Percentiles rank a stretch among this genome's conserved stretches.
Evolutionary conservation across 2,329 filamentous ascomycete species (phyloP).

Genomic region (Fusarium oxysporum): DNA sequence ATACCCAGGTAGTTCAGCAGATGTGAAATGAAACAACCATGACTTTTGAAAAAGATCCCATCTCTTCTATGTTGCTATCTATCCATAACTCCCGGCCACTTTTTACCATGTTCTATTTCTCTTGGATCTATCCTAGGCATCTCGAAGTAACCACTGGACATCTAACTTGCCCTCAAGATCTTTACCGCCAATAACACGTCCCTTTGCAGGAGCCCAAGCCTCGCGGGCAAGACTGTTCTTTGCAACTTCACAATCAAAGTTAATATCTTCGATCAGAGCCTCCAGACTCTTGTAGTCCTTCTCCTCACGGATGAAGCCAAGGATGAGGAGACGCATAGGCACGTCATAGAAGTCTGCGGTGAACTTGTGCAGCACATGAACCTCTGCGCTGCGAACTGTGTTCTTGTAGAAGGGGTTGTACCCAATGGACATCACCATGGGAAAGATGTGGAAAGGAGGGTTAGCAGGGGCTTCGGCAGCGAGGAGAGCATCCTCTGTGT

Average conservation of each 20-base stretch:
- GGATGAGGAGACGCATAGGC: conserved; percentile 80
- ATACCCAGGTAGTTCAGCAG: conserved; percentile 40
- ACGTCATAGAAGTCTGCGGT: conserved; percentile 85
- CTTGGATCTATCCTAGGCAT: conserved; percentile 22
- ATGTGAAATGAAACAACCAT: conserved; percentile 34
- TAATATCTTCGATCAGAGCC: conserved; percentile 87
- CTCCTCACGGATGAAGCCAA: conserved; percentile 91
- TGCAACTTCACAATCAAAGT: conserved; percentile 87
- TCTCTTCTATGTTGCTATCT: conserved; percentile 38
- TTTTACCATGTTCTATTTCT: conserved; percentile 15
- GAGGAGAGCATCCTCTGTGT: conserved; percentile 29
- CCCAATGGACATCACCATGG: conserved; percentile 93
- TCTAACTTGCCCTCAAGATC: conserved; percentile 50
- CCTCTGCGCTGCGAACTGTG: conserved; percentile 85
- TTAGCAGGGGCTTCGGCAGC: conserved; percentile 27
- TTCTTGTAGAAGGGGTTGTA: conserved; percentile 99
- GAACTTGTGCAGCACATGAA: conserved; percentile 87
- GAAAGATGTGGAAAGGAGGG: conserved; percentile 66
- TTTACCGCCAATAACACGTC: conserved; percentile 46
- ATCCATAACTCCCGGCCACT: conserved; percentile 39
- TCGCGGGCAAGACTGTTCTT: conserved; percentile 75
- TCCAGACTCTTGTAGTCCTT: conserved; percentile 88
- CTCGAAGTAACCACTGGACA: conserved; percentile 54
- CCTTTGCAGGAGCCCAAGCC: conserved; percentile 65
- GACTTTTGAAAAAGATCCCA: conserved; percentile 8